phyloP scores from a whole-genome alignment of 805 yeast species.

The Nakazawaea wyomingensis region DNA sequence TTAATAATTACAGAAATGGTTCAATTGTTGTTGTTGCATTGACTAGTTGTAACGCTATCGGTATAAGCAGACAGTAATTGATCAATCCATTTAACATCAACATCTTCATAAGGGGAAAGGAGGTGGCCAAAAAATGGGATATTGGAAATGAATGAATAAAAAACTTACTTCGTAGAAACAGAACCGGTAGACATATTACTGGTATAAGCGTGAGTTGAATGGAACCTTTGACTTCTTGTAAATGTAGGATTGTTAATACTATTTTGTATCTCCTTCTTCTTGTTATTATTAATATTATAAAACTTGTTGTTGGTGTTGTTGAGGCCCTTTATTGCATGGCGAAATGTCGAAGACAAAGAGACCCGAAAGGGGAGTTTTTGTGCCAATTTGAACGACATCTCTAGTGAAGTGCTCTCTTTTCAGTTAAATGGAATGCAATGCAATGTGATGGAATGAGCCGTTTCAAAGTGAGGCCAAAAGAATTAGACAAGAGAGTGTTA shows the following conservation, averaged over 20 bases:
- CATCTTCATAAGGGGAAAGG: no score
- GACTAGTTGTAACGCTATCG: neutral
- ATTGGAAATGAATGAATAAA: no score
- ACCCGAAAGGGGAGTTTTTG: neutral
- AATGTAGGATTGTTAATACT: no score
- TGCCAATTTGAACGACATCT: slow-evolving; percentile 8
- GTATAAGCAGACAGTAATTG: no score
- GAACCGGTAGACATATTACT: neutral
- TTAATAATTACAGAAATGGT: neutral
- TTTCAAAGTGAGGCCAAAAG: neutral
- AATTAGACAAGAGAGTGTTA: no score
- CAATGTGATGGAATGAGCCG: neutral
- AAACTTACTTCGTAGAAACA: slow-evolving; percentile 1
- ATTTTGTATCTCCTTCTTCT: no score
- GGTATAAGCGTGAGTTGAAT: slow-evolving; percentile 1
- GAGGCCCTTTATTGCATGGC: slow-evolving; percentile 2
- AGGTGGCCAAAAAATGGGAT: no score
- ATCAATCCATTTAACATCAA: no score
- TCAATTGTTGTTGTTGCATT: neutral
- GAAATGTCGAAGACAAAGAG: neutral
- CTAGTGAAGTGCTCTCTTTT: neutral
- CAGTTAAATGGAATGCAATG: neutral
- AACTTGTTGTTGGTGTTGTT: neutral
- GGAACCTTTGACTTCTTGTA: neutral
- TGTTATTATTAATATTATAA: no score